These are phyloP conservation scores for Apophysomyces trapeziformis DNA, from an alignment of 371 early-diverging fungal genomes.

Conservation along the genomic window DNA sequence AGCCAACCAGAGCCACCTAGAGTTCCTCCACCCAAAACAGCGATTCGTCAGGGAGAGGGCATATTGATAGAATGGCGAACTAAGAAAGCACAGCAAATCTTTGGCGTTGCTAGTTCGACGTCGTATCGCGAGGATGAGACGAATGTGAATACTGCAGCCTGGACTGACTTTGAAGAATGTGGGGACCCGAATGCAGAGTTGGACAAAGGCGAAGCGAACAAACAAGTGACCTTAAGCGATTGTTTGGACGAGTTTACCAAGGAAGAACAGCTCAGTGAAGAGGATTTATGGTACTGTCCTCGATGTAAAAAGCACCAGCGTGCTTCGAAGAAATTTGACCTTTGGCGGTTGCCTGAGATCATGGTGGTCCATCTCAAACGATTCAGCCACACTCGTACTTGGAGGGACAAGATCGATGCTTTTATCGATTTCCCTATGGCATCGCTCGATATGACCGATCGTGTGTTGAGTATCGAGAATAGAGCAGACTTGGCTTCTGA, in stretches of 20 bases:
- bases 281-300: constrained; percentile 72
- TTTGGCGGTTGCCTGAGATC: constrained; percentile 60
- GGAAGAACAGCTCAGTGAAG: constrained; percentile 62
- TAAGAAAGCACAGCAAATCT: constrained; percentile 33
- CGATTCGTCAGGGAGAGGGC: constrained; percentile 48
- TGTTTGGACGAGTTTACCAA: constrained; percentile 68
- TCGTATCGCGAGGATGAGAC: constrained; percentile 10
- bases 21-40: constrained; percentile 12
- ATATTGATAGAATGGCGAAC: constrained; percentile 36
- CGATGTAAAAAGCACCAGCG: constrained; percentile 59
- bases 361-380: constrained; percentile 72
- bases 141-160: constrained; percentile 28
- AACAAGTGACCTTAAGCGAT: constrained; percentile 43
- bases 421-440: constrained; percentile 67
- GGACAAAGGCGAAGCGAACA: constrained; percentile 14
- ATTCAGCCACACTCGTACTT: constrained; percentile 64
- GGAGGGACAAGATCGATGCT: constrained; percentile 64
- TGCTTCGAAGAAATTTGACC: constrained; percentile 59
- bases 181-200: constrained; percentile 25
- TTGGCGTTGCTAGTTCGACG: constrained; percentile 24
- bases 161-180: constrained; percentile 31
- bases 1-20: constrained; percentile 1
- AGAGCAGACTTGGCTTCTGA: constrained; percentile 21
- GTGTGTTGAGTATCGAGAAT: constrained; percentile 24
- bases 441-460: constrained; percentile 41